A percentile compares a stretch with the other conserved stretches of the same genome.
These are phyloP conservation scores for Blastobotrys apis DNA, from an alignment of 1,139 yeast genomes.

Conservation along the genomic window DNA sequence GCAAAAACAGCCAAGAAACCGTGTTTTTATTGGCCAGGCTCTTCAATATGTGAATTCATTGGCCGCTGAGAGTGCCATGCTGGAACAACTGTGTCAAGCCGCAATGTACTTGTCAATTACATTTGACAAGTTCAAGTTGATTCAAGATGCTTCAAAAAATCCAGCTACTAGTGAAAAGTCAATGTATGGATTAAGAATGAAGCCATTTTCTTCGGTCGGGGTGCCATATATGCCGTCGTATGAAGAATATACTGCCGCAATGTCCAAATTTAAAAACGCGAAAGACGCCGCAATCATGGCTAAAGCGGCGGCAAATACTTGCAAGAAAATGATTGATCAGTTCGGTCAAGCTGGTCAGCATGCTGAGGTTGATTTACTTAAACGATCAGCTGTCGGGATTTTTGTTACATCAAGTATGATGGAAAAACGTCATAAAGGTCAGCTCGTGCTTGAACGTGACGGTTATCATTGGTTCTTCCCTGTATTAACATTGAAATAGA, in stretches of 20 bases:
- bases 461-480: constrained; percentile 36
- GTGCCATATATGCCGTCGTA: constrained; percentile 63
- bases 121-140: constrained; percentile 35
- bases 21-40: constrained; percentile 15
- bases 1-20: constrained; percentile 29
- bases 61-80: constrained; percentile 38
- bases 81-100: constrained; percentile 39
- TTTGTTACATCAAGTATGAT: constrained; percentile 25
- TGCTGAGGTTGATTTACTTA: constrained; percentile 30
- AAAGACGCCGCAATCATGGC: constrained; percentile 21
- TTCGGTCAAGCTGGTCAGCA: constrained; percentile 18
- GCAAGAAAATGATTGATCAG: constrained; percentile 23
- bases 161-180: constrained; percentile 45
- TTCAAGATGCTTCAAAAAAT: constrained; percentile 35
- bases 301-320: constrained; percentile 18
- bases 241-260: constrained; percentile 22
- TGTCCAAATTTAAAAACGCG: constrained; percentile 2
- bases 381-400: constrained; percentile 34
- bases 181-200: constrained; percentile 66
- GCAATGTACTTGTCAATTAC: constrained; percentile 41
- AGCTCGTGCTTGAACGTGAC: constrained; percentile 17
- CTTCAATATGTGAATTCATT: constrained; percentile 30
- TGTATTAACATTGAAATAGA: constrained; percentile 22
- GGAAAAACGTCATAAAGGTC: constrained; percentile 15
- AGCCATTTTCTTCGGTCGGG: constrained; percentile 79